phyloP scores from a whole-genome alignment of 2,329 filamentous ascomycete genomes.

The Fusarium sp. region DNA sequence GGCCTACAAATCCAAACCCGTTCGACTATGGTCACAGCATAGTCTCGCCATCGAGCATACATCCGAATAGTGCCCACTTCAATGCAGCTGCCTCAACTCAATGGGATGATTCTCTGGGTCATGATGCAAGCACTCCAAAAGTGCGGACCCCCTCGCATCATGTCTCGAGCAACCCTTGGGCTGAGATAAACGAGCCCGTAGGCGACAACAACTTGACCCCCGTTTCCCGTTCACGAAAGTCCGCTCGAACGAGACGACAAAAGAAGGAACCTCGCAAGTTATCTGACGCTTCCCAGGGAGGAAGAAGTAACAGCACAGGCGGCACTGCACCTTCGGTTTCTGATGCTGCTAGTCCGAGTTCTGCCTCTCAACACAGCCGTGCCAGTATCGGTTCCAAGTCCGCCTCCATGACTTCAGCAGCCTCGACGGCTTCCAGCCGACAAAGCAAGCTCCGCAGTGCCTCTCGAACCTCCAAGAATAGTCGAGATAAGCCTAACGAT shows the following conservation, averaged over 20 bases:
- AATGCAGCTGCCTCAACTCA: conserved; percentile 22
- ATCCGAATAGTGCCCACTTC: conserved; percentile 36
- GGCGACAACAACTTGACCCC: conserved; percentile 18
- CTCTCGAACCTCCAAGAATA: conserved; percentile 46
- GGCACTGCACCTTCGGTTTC: conserved; percentile 34
- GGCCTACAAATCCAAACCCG: conserved; percentile 24
- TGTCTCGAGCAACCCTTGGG: conserved; percentile 41
- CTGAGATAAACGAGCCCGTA: conserved; percentile 35
- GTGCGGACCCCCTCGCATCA: conserved; percentile 40
- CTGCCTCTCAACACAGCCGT: conserved; percentile 41
- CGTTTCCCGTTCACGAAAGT: conserved; percentile 33
- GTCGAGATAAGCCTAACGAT: conserved; percentile 41
- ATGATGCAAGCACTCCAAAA: conserved; percentile 41
- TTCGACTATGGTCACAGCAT: conserved; percentile 37
- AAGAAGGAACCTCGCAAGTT: conserved; percentile 39
- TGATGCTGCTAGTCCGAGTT: conserved; percentile 41
- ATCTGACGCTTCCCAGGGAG: conserved; percentile 32
- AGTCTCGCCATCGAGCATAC: conserved; percentile 43
- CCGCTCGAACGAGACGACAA: conserved; percentile 26
- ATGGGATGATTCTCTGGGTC: conserved; percentile 41
- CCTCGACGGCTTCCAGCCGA: conserved; percentile 42
- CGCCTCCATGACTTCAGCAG: conserved; percentile 38
- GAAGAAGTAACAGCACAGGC: conserved; percentile 31
- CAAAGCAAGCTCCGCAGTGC: conserved; percentile 45
- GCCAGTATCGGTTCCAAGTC: conserved; percentile 41